Percentiles rank a stretch among this genome's conserved stretches.
These are phyloP conservation scores for Ottelia alismoides DNA, from an alignment of 106 monocot species.

Conservation along the genomic window DNA sequence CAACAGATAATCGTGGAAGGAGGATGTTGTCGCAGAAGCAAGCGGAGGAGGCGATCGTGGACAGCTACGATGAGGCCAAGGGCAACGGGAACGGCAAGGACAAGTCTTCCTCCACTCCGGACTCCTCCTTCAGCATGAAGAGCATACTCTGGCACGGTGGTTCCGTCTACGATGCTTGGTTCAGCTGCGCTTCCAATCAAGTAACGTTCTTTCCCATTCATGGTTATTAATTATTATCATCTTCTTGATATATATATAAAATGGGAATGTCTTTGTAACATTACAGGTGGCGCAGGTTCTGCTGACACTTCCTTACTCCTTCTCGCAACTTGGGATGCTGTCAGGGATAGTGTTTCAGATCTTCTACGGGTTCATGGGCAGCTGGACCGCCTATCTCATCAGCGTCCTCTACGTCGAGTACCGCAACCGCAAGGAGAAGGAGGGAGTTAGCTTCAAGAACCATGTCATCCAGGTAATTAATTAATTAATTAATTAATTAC, in stretches of 20 bases:
- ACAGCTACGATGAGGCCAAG: constrained; percentile 17
- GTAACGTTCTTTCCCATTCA: constrained; percentile 4
- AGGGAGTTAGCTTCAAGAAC: constrained; percentile 73
- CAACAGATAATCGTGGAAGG: no score
- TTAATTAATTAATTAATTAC: no score
- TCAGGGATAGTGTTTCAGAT: constrained; percentile 66
- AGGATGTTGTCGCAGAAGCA: constrained; percentile 42
- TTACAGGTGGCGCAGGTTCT: constrained; percentile 77
- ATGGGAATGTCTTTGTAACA: background rate
- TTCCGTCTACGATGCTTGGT: constrained; percentile 92
- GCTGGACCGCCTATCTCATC: constrained; percentile 96
- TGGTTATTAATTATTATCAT: background rate
- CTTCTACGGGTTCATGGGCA: constrained; percentile 85
- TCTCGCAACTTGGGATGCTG: constrained; percentile 88
- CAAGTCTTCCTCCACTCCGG: background rate
- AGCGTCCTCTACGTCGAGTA: constrained; percentile 91
- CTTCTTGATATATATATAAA: background rate
- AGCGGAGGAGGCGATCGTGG: constrained; percentile 46
- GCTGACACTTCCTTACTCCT: constrained; percentile 81
- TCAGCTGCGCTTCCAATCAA: constrained; percentile 93
- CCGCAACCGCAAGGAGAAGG: constrained; percentile 77
- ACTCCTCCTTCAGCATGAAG: constrained; percentile 40
- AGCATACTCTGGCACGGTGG: constrained; percentile 88
- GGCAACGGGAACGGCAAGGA: constrained; percentile 11
- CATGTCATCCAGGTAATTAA: constrained; percentile 73